Evolutionary conservation across 768 basidiomycete species (phyloP), one percentile per base, ranked within the genome.

Genomic region (Pleurotus salmoneostramineus): DNA sequence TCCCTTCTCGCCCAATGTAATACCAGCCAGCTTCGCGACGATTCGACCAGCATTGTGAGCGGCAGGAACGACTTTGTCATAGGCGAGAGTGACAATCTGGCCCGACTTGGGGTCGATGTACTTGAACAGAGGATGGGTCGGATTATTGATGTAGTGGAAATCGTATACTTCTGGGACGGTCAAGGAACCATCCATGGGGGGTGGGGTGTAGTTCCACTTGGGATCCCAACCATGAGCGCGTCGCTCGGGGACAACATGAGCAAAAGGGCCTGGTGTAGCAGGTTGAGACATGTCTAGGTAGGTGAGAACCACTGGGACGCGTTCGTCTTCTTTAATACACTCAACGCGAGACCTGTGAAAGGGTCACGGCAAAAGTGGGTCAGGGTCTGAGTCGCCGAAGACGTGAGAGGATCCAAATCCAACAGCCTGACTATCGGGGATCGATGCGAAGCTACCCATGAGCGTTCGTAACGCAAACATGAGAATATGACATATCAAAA

Each of bases 141-240:
- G 62, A 45, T 64, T 71, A 43, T 67, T 43, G 15, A 44, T n/a
- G 15, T 52, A 46, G 37, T 75, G 70, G 43, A 61, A 71, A 46
- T 75, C 73, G 50, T 63, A 70, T 5, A 75, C 61, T 46, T 74
- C 71, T n/a, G 72, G 68, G 2, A 74, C 31, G 10, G 64, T 64
- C 6, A 75, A 61, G 7, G 64, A 64, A 21, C 68, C 67, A 57
- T 73, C 72, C 27, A 72, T 57, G 1, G 72, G 72, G 15, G 74
- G 74, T 1, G 68, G 58, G 6, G 27, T n/a, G 44, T 47, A 56
- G 43, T 55, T n/a, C 52, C 52, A 55, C 32, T 40, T 55, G 7
- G 40, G 52, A n/a, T 55, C 52, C 17, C 15, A 55, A n/a, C 52
- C 52, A 14, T 55, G 52, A 32, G 37, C 35, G n/a, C 40, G 36